Evolutionary conservation across 306 rosid species (phyloP), one percentile per base, ranked within the genome.

Genomic region (Begonia peltatifolia): DNA sequence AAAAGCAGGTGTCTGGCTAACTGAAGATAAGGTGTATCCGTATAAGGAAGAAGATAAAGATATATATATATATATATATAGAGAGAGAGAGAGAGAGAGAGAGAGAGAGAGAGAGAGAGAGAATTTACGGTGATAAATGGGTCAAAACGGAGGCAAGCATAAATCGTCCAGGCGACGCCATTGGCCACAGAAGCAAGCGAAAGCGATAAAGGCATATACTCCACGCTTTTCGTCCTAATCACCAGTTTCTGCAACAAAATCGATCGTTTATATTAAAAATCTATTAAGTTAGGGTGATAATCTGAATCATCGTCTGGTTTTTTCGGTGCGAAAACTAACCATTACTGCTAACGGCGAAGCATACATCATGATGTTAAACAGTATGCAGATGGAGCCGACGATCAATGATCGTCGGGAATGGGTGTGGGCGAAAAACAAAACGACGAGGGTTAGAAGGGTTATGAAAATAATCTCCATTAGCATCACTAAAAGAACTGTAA

Each of bases 351-450:
- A 56, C 4, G 99, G 95, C 0, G 99, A 57, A 63, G 94, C 99
- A 52, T 81, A 90, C 95, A 90, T 90, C 79, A 81, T 74, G 44
- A 86, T 67, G 78, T 86, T 90, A 67, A 75, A 80, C 38, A 81
- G 46, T 30, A 81, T 75, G 72, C 86, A 74, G 0, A 72, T 60
- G 46, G 73, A 59, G 61, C 99, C 99, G 12, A 83, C 95, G 51
- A 90, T 16, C 11, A 67, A 15, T 35, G 88, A 73, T 43, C 95
- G 68, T 60, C 62, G 72, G 13, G 35, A 59, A 53, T 36, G 5
- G 9, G 80, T 11, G 20, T 86, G 92, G 35, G 61, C 60, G 3
- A 77, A 11, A 3, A 67, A 58, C 22, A 86, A 14, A 2, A 72
- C 63, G 46, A 75, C 2, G 12, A 68, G 36, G 20, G 69, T 23